Evolutionary conservation across 2,329 filamentous ascomycete genomes (phyloP), one percentile per base, ranked within the genome.

Genomic region (Diaporthe sp.): DNA sequence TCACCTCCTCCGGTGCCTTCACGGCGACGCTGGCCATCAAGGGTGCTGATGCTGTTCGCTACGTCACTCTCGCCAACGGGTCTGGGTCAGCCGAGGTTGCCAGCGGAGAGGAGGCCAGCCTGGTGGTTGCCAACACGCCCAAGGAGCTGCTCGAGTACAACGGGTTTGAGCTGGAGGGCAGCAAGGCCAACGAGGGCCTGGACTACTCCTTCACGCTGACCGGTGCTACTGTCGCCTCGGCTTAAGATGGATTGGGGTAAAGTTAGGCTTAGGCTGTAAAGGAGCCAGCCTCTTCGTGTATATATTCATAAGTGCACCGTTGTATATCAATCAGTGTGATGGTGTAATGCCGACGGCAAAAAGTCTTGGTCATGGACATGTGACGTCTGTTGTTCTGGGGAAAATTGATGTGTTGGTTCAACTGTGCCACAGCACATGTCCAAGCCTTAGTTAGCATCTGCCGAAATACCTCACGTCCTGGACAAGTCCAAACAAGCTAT

Each of bases 81-180:
- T 80, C 80, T 22, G 86, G 81, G 0, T 81, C 81, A 15, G 82
- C 81, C 1, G 76, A 76, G 1, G 76, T 88, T 10, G 81, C 80
- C 17, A 78, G 77, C n/a, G 84, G 83, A 0, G 86, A 89, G 77
- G 84, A 88, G 79, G 84, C 82, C 10, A 86, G 80, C 55, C 80
- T 89, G 49, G 84, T 89, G 12, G 83, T 89, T 55, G 88, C 83
- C 19, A 89, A 89, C 77, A 88, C 88, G 3, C 87, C 88, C 10
- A 80, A 81, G 10, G 76, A 81, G 65, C 81, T 87, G 34, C 81
- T 87, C 37, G 79, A 84, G 65, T 89, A 87, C 76, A 86, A 88
- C 77, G 83, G 85, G 4, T 87, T 86, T 74, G 76, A 82, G 44
- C 78, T 86, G 28, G 82, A 78, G 2, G 80, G 80, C 4, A 85